Conservation (phyloP, 768 basidiomycete genomes). For the Hypholoma fasciculare region DNA sequence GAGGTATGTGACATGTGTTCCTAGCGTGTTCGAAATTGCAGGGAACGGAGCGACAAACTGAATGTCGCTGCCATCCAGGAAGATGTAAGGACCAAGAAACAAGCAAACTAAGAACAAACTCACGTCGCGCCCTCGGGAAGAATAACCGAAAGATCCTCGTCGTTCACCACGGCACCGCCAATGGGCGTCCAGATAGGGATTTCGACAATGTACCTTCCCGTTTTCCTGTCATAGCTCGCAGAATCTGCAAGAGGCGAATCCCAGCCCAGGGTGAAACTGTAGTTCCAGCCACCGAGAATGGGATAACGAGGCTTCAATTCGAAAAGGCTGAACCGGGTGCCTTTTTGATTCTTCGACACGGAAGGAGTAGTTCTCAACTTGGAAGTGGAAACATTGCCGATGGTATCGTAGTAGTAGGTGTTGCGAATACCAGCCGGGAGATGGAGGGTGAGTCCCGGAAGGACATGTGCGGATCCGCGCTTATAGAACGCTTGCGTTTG, state of each 20-base stretch:
- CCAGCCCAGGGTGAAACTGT: constrained; percentile 92
- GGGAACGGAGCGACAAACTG: constrained; percentile 79
- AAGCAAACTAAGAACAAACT: constrained; percentile 31
- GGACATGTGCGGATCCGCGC: constrained; percentile 63
- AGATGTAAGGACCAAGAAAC: constrained; percentile 1
- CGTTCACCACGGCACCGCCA: constrained; percentile 77
- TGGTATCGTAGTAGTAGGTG: constrained; percentile 87
- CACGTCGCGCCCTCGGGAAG: constrained; percentile 96
- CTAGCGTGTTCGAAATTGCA: constrained; percentile 55
- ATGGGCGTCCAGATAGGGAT: constrained; percentile 87
- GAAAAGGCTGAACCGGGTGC: constrained; percentile 62
- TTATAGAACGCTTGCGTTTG: constrained; percentile 76
- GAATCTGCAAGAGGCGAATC: constrained; percentile 83
- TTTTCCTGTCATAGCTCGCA: constrained; percentile 60
- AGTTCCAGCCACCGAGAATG: constrained; percentile 96
- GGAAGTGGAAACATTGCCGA: constrained; percentile 97
- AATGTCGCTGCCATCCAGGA: constrained; percentile 58
- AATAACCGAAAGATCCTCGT: constrained; percentile 77
- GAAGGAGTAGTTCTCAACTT: constrained; percentile 72
- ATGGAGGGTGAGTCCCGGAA: constrained; percentile 72
- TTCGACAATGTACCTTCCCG: constrained; percentile 68
- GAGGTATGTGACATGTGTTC: constrained; percentile 84
- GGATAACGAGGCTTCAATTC: constrained; percentile 92
- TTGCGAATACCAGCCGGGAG: constrained; percentile 83
- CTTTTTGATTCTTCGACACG: constrained; percentile 52